Base-by-base conservation (phyloP, 2,329 filamentous ascomycete species). In the Aspergillus pseudotamarii region DNA sequence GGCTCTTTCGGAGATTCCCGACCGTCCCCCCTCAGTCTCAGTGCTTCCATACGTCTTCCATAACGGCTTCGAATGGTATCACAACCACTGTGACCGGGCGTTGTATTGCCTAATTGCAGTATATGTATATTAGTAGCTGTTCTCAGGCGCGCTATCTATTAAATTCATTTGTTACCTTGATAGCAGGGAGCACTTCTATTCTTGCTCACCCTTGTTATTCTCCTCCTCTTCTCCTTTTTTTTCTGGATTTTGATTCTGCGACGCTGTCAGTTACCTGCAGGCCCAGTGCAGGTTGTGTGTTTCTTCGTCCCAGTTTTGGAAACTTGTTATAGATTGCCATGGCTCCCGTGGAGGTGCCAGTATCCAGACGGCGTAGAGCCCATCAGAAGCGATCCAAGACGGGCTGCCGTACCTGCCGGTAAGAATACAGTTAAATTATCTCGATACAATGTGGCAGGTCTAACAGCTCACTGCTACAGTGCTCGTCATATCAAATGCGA, bases 401-500 rank as follows among this genome's bases (percentile, higher is more conserved):
- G 21, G 21, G 43, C n/a, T 46, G 43, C 43, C 43, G 43, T 11
- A 46, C 43, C 43, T 46, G 21, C 21, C 43, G 43, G 43, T 46
- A 46, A 46, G 43, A 1, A 46, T 8, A 21, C 4, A 6, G 14
- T 12, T 11, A 19, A 10, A 4, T 3, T 16, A 5, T 46, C 14
- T 12, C n/a, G 43, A 11, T 46, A 2, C 16, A 19, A 6, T 23
- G 43, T 11, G 10, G 1, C 21, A 11, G 43, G 1, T 12, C 43
- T 23, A 11, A 46, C n/a, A 21, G 11, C 11, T 23, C 43, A 23
- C n/a, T 10, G n/a, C n/a, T 5, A 9, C 48, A 51, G 48, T 14
- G 48, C 48, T 16, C 21, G 48, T 3, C 48, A 51, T 51, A 51
- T 51, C 14, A 54, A 54, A 54, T 54, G 51, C 11, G 51, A 54